Base-by-base conservation (phyloP, 768 basidiomycete genomes). In the Tricholoma furcatifolium region DNA sequence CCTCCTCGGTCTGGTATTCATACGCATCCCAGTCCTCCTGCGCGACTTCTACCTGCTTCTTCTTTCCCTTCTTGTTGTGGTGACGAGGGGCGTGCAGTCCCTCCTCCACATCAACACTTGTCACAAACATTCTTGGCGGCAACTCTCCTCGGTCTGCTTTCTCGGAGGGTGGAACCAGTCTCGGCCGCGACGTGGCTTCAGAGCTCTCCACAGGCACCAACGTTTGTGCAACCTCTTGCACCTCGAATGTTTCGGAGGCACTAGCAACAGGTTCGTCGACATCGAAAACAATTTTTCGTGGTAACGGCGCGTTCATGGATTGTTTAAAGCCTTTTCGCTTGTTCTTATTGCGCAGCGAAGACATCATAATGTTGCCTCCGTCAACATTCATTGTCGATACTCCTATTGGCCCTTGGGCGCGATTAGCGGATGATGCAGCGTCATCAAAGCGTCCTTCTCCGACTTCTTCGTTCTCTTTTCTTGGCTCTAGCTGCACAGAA, bases 341-440 rank as follows among this genome's bases (percentile, higher is more conserved):
- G 67, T 88, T 90, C 67, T 87, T 89, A 65, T 87, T 90, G 40
- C 80, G 74, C 18, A 88, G 67, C 0, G 80, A 80, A 38, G 79
- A 71, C 80, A 83, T 79, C 66, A 72, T 63, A 41, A 74, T 54
- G 40, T 63, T 51, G 52, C 60, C 56, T 51, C 38, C 57, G 18
- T 17, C 61, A 11, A 45, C 51, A 18, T 62, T 60, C 41, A 48
- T 47, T 20, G 53, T 60, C 6, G 50, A 18, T 6, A 42, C 36
- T 31, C 43, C 27, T 4, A 27, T 27, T 27, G 27, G 27, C 7
- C 27, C 38, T 18, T 31, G 50, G 0, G 34, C 6, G 31, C 12
- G 34, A 4, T 39, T 10, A 12, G 23, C 32, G 21, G 42, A 8
- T 21, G 12, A 20, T 18, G 34, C 52, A 34, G 43, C 57, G 8